Conservation (phyloP, 306 rosid genomes). For the Vigna angularis region DNA sequence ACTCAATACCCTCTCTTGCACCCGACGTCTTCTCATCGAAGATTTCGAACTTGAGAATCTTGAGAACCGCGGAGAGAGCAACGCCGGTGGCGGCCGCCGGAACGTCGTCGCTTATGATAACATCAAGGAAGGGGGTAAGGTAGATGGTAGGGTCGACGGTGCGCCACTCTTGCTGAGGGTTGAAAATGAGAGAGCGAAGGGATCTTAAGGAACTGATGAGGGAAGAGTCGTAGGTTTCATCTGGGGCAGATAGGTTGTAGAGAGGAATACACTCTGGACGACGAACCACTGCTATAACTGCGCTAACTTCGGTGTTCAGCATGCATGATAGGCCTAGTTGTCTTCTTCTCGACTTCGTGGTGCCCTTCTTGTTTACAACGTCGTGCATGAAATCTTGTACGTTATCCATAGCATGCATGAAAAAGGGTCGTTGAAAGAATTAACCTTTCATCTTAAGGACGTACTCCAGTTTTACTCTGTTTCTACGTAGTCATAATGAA, state of each 20-base stretch:
- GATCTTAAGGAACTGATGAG: constrained; percentile 70
- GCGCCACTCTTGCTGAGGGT: constrained; percentile 82
- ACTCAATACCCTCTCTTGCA: constrained; percentile 63
- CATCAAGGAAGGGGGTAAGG: constrained; percentile 78
- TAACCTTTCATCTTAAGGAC: constrained; percentile 27
- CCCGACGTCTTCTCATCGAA: constrained; percentile 75
- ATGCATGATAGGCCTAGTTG: constrained; percentile 84
- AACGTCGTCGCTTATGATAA: constrained; percentile 76
- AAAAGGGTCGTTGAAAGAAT: not conserved
- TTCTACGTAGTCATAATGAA: not conserved
- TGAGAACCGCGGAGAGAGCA: constrained; percentile 75
- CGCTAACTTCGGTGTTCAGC: constrained; percentile 88
- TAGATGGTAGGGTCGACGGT: constrained; percentile 76
- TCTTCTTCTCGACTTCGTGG: constrained; percentile 47
- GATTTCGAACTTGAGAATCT: constrained; percentile 69
- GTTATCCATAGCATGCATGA: constrained; percentile 37
- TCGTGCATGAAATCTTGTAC: constrained; percentile 35
- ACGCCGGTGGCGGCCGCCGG: constrained; percentile 76
- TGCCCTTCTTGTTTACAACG: constrained; percentile 7
- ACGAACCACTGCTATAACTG: constrained; percentile 80
- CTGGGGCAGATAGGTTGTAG: constrained; percentile 40
- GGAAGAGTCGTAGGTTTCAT: constrained; percentile 59
- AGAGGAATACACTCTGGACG: constrained; percentile 57
- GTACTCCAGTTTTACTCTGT: not conserved
- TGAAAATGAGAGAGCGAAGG: constrained; percentile 77